Percentiles rank a stretch among this genome's conserved stretches.
Evolutionary conservation across 352 stramenopile species (phyloP).

Genomic region (Globisporangium radiosum): DNA sequence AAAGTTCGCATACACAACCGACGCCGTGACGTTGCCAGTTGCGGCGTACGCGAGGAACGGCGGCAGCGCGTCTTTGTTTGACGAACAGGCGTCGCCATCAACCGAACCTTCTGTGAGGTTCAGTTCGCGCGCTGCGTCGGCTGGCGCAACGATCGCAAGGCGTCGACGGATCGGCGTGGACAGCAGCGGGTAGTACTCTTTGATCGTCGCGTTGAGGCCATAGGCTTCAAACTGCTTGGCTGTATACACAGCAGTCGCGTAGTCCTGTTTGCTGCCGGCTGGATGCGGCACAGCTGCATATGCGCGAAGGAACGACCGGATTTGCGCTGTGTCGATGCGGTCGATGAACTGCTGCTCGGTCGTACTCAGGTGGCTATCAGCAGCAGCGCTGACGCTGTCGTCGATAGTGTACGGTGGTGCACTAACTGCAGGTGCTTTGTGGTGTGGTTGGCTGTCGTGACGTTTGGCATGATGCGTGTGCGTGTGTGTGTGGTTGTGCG

Average conservation of each 20-base stretch:
- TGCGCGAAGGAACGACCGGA: constrained; percentile 34
- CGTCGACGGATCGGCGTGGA: constrained; percentile 48
- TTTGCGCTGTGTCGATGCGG: constrained; percentile 17
- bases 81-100: constrained; percentile 61
- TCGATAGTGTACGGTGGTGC: too few species aligned
- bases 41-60: constrained; percentile 82
- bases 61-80: constrained; percentile 40
- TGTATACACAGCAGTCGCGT: constrained; percentile 55
- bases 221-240: constrained; percentile 44
- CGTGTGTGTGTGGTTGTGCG: too few species aligned
- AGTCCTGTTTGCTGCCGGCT: constrained; percentile 41
- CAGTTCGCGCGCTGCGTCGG: constrained; percentile 18
- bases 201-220: constrained; percentile 56
- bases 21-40: constrained; percentile 55
- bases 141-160: constrained; percentile 41
- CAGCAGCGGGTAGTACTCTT: constrained; percentile 67
- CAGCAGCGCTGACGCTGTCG: neutral
- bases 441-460: neutral
- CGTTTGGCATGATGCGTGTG: too few species aligned
- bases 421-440: neutral
- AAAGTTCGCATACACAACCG: constrained; percentile 89
- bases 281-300: constrained; percentile 47
- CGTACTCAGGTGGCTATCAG: neutral
- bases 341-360: constrained; percentile 18
- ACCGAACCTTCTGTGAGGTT: constrained; percentile 59